Evolutionary conservation across 768 basidiomycete genomes (phyloP).

Genomic region (Dioszegia crocea): DNA sequence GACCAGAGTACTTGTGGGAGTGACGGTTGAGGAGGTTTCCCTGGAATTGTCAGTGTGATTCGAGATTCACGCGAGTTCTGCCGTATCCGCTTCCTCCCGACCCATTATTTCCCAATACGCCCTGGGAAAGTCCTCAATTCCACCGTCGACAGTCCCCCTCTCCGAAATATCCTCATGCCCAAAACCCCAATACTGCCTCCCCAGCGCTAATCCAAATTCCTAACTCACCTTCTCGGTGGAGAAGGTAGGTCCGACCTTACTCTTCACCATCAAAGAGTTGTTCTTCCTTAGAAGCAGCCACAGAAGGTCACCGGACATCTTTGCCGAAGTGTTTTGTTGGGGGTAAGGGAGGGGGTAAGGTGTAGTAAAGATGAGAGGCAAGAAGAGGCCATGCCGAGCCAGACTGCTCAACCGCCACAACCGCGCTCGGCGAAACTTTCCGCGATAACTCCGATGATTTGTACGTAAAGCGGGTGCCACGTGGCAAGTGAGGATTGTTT

Average conservation of each 20-base stretch:
- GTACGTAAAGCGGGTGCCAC: too few relatives aligned
- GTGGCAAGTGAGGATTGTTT: too few relatives aligned
- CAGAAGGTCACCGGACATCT: conserved; percentile 83
- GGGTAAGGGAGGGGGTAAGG: too few relatives aligned
- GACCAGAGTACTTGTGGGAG: conserved; percentile 88
- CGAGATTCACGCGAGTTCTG: neutral
- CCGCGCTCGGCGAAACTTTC: too few relatives aligned
- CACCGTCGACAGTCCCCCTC: neutral
- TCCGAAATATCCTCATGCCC: neutral
- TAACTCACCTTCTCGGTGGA: conserved; percentile 67
- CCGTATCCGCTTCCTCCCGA: neutral
- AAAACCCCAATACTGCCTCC: neutral
- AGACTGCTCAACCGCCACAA: too few relatives aligned
- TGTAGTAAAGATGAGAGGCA: too few relatives aligned
- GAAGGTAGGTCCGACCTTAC: conserved; percentile 69
- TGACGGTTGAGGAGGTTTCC: conserved; percentile 74
- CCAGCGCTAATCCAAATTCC: neutral
- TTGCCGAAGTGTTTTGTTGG: conserved; percentile 3
- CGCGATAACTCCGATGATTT: too few relatives aligned
- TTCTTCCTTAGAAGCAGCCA: conserved; percentile 79
- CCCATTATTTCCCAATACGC: neutral
- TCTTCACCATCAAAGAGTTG: conserved; percentile 83
- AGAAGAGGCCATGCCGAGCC: too few relatives aligned
- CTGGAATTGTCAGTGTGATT: conserved; percentile 37
- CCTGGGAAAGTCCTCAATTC: neutral